These are phyloP conservation scores for Aureobasidium sp. DNA, from an alignment of 2,329 filamentous ascomycete species.

Conservation along the genomic window DNA sequence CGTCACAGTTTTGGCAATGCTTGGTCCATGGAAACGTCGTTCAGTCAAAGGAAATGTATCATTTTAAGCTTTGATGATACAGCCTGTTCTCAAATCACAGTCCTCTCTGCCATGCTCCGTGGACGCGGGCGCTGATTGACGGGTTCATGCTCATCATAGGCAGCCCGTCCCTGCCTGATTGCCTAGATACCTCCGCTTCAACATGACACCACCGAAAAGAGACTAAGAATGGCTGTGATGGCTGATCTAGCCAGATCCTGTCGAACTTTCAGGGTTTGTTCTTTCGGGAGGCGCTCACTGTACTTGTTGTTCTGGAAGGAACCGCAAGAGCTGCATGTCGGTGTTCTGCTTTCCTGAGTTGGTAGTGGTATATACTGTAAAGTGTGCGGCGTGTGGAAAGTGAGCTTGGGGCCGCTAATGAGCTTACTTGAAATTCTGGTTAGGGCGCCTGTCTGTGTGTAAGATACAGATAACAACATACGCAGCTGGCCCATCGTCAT, in stretches of 20 bases:
- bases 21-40: not conserved
- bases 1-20: not conserved
- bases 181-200: not conserved
- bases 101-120: not conserved
- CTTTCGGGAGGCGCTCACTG: not conserved
- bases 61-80: not conserved
- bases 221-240: not conserved
- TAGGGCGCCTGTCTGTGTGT: constrained; percentile 5
- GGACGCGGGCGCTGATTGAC: not conserved
- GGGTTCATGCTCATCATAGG: constrained; percentile 6
- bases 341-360: not conserved
- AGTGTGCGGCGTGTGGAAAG: not conserved
- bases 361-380: not conserved
- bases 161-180: not conserved
- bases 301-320: not conserved
- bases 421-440: constrained; percentile 4
- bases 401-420: not conserved
- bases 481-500: not conserved
- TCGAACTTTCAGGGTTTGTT: not conserved
- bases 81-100: constrained; percentile 1
- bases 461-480: not conserved
- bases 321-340: not conserved
- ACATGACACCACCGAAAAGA: not conserved
- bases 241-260: not conserved
- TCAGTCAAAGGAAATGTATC: not conserved